phyloP scores from a whole-genome alignment of 345 rosid genomes.

The Lagerstroemia speciosa region DNA sequence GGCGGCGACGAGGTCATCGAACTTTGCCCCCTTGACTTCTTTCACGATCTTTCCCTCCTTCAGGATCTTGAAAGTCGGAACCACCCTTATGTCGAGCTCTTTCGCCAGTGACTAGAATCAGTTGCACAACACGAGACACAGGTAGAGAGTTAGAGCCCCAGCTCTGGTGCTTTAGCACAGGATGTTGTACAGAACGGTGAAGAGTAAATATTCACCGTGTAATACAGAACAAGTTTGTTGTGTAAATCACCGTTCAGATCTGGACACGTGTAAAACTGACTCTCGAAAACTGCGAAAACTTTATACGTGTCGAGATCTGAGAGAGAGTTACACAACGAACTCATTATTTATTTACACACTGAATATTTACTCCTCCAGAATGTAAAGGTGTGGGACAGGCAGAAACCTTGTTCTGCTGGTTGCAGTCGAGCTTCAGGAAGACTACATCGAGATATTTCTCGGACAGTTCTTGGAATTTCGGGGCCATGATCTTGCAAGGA shows the following conservation, averaged over 20 bases:
- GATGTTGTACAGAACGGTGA: too few species aligned
- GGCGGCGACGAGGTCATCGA: constrained; percentile 60
- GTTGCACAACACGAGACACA: neutral
- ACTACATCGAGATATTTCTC: constrained; percentile 69
- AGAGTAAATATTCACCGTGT: too few species aligned
- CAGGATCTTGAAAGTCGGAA: constrained; percentile 85
- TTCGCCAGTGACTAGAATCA: constrained; percentile 69
- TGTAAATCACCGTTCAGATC: too few species aligned
- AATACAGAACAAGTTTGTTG: too few species aligned
- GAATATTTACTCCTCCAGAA: too few species aligned
- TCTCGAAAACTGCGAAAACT: too few species aligned
- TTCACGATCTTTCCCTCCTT: constrained; percentile 55
- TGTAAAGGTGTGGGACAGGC: neutral
- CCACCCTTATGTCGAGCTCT: constrained; percentile 84
- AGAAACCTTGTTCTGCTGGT: constrained; percentile 71
- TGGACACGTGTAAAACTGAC: too few species aligned
- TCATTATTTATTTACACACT: too few species aligned
- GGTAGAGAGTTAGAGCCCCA: neutral
- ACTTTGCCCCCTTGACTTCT: constrained; percentile 81
- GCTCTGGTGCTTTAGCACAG: neutral
- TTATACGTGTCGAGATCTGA: too few species aligned
- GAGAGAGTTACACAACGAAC: too few species aligned
- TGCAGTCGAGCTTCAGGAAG: constrained; percentile 91
- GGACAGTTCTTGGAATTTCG: constrained; percentile 64
- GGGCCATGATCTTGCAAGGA: constrained; percentile 91